These are phyloP conservation scores for Paraurostyla sp. DNA, from an alignment of 73 alveolate species.

Conservation along the genomic window DNA sequence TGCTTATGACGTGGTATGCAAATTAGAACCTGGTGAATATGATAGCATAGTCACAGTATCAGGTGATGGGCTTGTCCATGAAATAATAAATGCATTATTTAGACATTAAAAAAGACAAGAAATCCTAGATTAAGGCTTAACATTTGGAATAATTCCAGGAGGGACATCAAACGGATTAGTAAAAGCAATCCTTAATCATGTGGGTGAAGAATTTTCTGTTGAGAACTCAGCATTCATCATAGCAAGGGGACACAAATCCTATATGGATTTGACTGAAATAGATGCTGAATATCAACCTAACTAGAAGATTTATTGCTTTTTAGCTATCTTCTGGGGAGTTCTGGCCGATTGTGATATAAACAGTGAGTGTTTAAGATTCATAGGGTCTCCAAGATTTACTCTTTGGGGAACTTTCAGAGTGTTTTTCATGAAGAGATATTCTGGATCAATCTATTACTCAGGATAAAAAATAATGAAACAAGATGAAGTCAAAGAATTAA, in stretches of 20 bases:
- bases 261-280: conserved; percentile 86
- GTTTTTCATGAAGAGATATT: conserved; percentile 75
- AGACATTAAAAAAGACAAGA: conserved; percentile 78
- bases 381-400: conserved; percentile 89
- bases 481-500: no score
- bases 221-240: conserved; percentile 86
- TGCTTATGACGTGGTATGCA: conserved; percentile 83
- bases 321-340: conserved; percentile 85
- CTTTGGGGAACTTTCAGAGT: conserved; percentile 83
- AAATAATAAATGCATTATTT: conserved; percentile 88
- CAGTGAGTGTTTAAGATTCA: conserved; percentile 87
- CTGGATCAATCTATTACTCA: conserved; percentile 5
- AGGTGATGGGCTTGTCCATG: conserved; percentile 97
- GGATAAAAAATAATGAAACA: background rate
- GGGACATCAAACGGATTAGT: conserved; percentile 94
- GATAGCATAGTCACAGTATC: conserved; percentile 90
- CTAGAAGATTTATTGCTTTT: conserved; percentile 80
- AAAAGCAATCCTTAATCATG: conserved; percentile 79
- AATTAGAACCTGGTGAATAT: conserved; percentile 77
- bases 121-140: conserved; percentile 62
- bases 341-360: conserved; percentile 93
- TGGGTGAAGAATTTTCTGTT: conserved; percentile 85
- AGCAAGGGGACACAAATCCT: conserved; percentile 82
- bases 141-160: conserved; percentile 89
- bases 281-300: conserved; percentile 64